Conservation (phyloP, 176 grass and related monocot species). For the Cenchrus purpureus region DNA sequence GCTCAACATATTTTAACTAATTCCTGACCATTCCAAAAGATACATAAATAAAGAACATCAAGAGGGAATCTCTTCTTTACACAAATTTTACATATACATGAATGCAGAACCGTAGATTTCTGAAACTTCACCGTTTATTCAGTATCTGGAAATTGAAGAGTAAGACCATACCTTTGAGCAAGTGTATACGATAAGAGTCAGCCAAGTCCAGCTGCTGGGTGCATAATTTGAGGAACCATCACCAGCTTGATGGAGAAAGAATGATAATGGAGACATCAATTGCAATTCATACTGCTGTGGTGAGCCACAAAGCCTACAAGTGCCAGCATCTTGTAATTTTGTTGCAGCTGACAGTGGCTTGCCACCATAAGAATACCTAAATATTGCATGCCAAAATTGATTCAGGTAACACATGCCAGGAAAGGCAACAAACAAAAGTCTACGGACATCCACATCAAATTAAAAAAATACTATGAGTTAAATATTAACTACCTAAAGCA, state of each 20-base stretch:
- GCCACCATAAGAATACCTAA: conserved; percentile 85
- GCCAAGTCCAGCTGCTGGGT: conserved; percentile 77
- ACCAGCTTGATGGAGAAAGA: conserved; percentile 81
- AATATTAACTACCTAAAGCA: conserved; percentile 76
- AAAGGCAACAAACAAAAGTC: conserved; percentile 5
- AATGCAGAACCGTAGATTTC: neutral
- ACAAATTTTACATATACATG: neutral
- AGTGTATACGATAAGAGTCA: conserved; percentile 78
- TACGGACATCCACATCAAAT: neutral
- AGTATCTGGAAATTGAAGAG: conserved; percentile 17
- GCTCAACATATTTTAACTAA: neutral
- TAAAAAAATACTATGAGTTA: neutral
- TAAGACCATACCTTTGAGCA: conserved; percentile 64
- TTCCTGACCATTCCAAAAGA: neutral
- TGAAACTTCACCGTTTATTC: neutral
- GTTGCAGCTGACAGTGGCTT: conserved; percentile 54
- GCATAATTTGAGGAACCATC: conserved; percentile 61
- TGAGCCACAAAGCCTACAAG: conserved; percentile 69
- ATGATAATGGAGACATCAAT: conserved; percentile 87
- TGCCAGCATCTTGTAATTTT: conserved; percentile 49
- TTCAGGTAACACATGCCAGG: neutral
- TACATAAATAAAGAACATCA: neutral
- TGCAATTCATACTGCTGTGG: conserved; percentile 70
- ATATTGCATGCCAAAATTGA: conserved; percentile 18
- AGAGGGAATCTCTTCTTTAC: neutral